phyloP scores from a whole-genome alignment of 306 rosid species.

The Dryas alaskensis region DNA sequence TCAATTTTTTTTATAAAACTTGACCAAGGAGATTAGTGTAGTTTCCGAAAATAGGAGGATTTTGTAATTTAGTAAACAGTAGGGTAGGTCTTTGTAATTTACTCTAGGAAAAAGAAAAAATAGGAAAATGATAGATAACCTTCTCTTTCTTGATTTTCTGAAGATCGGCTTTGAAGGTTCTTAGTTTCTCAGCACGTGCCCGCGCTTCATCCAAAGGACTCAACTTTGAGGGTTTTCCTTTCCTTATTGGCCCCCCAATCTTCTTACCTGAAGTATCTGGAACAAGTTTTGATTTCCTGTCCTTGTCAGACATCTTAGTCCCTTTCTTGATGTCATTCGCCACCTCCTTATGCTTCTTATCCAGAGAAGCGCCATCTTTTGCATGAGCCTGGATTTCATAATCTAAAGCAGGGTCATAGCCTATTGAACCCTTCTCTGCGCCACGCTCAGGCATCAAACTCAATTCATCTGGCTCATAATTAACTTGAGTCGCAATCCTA shows the following conservation, averaged over 20 bases:
- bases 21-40: not conserved
- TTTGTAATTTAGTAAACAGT: not conserved
- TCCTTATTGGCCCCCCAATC: constrained; percentile 77
- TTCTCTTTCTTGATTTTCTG: constrained; percentile 96
- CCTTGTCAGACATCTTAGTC: constrained; percentile 56
- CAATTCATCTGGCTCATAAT: constrained; percentile 77
- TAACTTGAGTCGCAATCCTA: constrained; percentile 34
- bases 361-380: constrained; percentile 32
- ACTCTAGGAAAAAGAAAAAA: not conserved
- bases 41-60: not conserved
- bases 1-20: not conserved
- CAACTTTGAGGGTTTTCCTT: constrained; percentile 72
- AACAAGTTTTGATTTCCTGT: constrained; percentile 55
- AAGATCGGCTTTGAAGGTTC: constrained; percentile 92
- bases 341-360: constrained; percentile 50
- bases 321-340: constrained; percentile 47
- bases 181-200: constrained; percentile 85
- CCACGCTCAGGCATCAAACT: constrained; percentile 81
- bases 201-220: constrained; percentile 97
- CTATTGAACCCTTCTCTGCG: constrained; percentile 55
- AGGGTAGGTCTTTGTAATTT: not conserved
- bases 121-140: constrained; percentile 42
- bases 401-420: constrained; percentile 84
- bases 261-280: constrained; percentile 55
- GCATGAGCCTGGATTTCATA: constrained; percentile 70